Evolutionary conservation across 345 rosid species (phyloP), one percentile per base, ranked within the genome.

Genomic region (Hibiscus syriacus): DNA sequence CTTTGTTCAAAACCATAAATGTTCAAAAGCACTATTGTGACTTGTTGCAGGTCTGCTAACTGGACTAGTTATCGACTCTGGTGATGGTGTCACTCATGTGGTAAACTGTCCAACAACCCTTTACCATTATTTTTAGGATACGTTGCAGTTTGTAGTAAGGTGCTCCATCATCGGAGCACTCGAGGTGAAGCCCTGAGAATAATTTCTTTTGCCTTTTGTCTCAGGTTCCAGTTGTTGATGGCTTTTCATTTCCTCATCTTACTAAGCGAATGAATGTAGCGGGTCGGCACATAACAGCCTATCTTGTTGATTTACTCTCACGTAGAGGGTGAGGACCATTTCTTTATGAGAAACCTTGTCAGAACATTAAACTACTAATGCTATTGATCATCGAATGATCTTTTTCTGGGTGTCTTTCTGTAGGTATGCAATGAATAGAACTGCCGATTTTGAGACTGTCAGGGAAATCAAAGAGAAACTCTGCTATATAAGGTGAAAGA

Each of bases 31-130:
- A 25, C 63, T 74, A 49, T 23, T 16, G 66, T 69, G 29, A 67
- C 61, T 70, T 62, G 56, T 71, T 26, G 43, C 92, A 90, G 97
- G 98, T 75, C 77, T 92, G 78, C 76, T 92, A 66, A 92, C 98
- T 75, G 97, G 98, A 74, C 80, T 92, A 68, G 98, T 92, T 65
- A 92, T 92, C 52, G 98, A 90, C 83, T 92, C 98, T 65, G 98
- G 98, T 39, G 98, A 92, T 69, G 97, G 98, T 63, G 98, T 92
- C 69, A 92, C 98, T 69, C 98, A 92, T 80, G 98, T 92, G 97
- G 97, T 92, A 87, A 73, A 75, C 68, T 73, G 41, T 64, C 54
- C 14, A 19, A 70, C 20, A 27, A 50, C 45, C 48, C 39, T 27
- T 55, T 39, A 26, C 63, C 38, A 34, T 36, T 26, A 34, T 6